Evolutionary conservation across 805 yeast genomes (phyloP).

Genomic region (Wickerhamiella lipophila): DNA sequence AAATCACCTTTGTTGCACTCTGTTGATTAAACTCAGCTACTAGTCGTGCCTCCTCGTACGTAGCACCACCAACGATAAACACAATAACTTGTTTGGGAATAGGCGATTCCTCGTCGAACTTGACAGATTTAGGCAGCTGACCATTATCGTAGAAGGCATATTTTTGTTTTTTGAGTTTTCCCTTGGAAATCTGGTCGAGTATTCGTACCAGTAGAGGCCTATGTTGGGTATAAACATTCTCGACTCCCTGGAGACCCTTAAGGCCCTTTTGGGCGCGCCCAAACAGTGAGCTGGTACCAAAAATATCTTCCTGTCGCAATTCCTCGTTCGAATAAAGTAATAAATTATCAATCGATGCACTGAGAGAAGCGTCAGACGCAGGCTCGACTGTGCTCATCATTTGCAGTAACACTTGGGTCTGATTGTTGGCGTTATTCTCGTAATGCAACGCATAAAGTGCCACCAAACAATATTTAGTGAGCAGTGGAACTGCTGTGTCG

Average conservation of each 20-base stretch:
- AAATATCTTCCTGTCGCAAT: slow-evolving; percentile 35
- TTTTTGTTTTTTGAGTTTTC: slow-evolving; percentile 30
- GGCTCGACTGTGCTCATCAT: slow-evolving; percentile 16
- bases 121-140: slow-evolving; percentile 17
- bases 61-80: slow-evolving; percentile 65
- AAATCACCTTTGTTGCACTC: slow-evolving; percentile 44
- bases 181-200: slow-evolving; percentile 32
- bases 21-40: slow-evolving; percentile 55
- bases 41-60: slow-evolving; percentile 76
- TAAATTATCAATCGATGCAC: slow-evolving; percentile 36
- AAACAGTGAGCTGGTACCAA: slow-evolving; percentile 29
- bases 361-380: slow-evolving; percentile 24
- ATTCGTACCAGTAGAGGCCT: slow-evolving; percentile 53
- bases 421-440: slow-evolving; percentile 39
- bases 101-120: slow-evolving; percentile 22
- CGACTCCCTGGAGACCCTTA: slow-evolving; percentile 35
- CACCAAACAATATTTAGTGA: slow-evolving; percentile 54
- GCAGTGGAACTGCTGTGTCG: slow-evolving; percentile 32
- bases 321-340: slow-evolving; percentile 35
- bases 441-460: slow-evolving; percentile 63
- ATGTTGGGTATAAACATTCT: slow-evolving; percentile 76
- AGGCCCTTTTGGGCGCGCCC: slow-evolving; percentile 33
- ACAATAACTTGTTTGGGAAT: slow-evolving; percentile 30
- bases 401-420: slow-evolving; percentile 30
- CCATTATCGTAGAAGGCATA: slow-evolving; percentile 36